These are phyloP conservation scores for Skeletonema tropicum DNA, from an alignment of 108 stramenopile species.

Conservation along the genomic window DNA sequence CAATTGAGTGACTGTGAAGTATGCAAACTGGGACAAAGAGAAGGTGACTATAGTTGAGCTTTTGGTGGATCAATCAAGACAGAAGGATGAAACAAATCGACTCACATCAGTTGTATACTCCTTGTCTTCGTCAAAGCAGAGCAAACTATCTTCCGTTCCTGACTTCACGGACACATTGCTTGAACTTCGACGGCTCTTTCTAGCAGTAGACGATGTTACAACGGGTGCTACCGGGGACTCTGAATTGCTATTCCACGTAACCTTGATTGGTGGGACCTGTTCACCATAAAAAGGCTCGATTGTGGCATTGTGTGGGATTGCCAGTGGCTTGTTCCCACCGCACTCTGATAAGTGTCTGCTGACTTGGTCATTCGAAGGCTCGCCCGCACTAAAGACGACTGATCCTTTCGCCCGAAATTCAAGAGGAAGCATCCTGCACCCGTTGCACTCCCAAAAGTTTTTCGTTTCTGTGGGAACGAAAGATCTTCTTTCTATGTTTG, in stretches of 20 bases:
- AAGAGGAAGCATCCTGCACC: conserved; percentile 43
- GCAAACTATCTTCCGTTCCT: conserved; percentile 38
- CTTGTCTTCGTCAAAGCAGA: conserved; percentile 47
- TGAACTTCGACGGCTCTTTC: not conserved
- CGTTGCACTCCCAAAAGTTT: conserved; percentile 57
- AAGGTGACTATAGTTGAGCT: not conserved
- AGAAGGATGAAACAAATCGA: not conserved
- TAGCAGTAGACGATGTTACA: not conserved
- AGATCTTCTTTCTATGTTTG: conserved; percentile 32
- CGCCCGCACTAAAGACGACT: conserved; percentile 41
- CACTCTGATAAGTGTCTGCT: conserved; percentile 36
- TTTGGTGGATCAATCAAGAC: not conserved
- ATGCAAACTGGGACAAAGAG: conserved; percentile 25
- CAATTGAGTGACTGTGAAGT: conserved; percentile 44
- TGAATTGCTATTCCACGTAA: conserved; percentile 36
- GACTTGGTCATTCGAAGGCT: conserved; percentile 38
- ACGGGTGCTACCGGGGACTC: not conserved
- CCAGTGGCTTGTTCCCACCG: conserved; percentile 37
- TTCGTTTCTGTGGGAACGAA: conserved; percentile 40
- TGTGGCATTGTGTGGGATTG: conserved; percentile 44
- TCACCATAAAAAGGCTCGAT: conserved; percentile 53
- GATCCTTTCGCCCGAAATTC: conserved; percentile 47
- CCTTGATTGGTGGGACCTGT: conserved; percentile 32
- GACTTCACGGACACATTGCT: conserved; percentile 19
- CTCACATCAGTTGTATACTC: conserved; percentile 46